These are phyloP conservation scores for Aureobasidium pullulans DNA, from an alignment of 2,329 filamentous ascomycete species.

Conservation along the genomic window DNA sequence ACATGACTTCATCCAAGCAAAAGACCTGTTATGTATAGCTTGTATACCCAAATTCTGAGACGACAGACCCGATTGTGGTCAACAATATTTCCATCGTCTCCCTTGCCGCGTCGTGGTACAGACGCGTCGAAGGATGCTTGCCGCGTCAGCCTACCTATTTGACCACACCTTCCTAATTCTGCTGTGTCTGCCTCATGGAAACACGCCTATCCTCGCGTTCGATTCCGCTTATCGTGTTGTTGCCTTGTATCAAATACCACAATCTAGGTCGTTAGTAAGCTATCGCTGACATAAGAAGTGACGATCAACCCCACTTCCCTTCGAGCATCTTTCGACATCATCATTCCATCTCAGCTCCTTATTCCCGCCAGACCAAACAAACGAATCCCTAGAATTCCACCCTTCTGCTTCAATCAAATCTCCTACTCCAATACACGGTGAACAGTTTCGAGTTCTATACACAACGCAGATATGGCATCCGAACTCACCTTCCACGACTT, in stretches of 20 bases:
- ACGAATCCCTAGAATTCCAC: too few relatives aligned
- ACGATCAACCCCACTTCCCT: background rate
- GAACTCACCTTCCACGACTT: conserved; percentile 10
- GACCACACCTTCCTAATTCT: too few relatives aligned
- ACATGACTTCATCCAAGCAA: background rate
- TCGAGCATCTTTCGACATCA: background rate
- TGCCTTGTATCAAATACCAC: background rate
- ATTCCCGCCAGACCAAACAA: background rate
- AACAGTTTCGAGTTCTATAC: background rate
- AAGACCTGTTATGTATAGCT: too few relatives aligned
- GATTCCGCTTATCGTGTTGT: too few relatives aligned
- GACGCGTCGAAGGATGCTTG: too few relatives aligned
- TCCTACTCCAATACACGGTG: background rate
- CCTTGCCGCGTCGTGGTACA: background rate
- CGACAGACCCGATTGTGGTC: too few relatives aligned
- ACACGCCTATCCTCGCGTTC: too few relatives aligned
- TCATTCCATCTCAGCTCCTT: background rate
- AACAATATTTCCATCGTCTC: background rate
- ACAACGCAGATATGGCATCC: background rate
- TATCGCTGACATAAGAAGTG: background rate
- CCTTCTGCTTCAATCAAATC: too few relatives aligned
- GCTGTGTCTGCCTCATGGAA: too few relatives aligned
- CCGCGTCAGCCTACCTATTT: too few relatives aligned
- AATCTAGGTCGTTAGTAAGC: background rate
- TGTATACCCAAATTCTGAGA: too few relatives aligned